These are phyloP conservation scores for Geotrichum reessii DNA, from an alignment of 1,139 yeast genomes.

Conservation along the genomic window DNA sequence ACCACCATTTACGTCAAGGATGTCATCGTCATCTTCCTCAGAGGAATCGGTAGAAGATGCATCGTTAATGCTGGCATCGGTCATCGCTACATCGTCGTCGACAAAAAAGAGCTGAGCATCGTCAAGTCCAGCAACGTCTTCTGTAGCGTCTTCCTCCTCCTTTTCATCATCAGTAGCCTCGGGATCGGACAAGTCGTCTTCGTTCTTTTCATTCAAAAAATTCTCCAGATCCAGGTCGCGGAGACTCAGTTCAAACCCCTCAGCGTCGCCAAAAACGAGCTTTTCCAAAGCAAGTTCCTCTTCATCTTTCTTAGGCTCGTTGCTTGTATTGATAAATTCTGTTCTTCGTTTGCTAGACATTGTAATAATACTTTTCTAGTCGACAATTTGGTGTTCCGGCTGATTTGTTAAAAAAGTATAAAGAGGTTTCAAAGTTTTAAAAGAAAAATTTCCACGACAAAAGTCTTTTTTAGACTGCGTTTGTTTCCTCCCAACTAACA, in stretches of 20 bases:
- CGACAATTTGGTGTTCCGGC: not conserved
- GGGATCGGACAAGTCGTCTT: slow-evolving; percentile 41
- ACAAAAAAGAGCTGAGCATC: slow-evolving; percentile 35
- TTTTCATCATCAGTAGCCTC: slow-evolving; percentile 34
- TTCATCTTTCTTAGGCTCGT: slow-evolving; percentile 57
- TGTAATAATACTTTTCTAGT: not conserved
- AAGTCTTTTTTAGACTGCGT: slow-evolving; percentile 1
- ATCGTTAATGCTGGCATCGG: slow-evolving; percentile 26
- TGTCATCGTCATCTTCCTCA: slow-evolving; percentile 36
- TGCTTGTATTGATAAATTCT: not conserved
- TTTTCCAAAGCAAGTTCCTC: slow-evolving; percentile 77
- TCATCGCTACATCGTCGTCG: slow-evolving; percentile 36
- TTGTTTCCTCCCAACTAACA: slow-evolving; percentile 15
- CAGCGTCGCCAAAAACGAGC: slow-evolving; percentile 82
- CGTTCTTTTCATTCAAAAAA: slow-evolving; percentile 45
- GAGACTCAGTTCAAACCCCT: slow-evolving; percentile 68
- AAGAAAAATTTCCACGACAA: slow-evolving; percentile 15
- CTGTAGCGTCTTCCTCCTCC: slow-evolving; percentile 26
- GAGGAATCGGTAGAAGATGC: slow-evolving; percentile 34
- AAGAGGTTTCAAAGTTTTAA: not conserved
- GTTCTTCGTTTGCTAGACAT: slow-evolving; percentile 11
- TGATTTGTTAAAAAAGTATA: not conserved
- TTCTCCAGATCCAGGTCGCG: slow-evolving; percentile 46
- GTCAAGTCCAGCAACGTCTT: slow-evolving; percentile 32
- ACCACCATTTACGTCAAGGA: slow-evolving; percentile 33